A percentile compares a stretch with the other conserved stretches of the same genome.
phyloP scores from a whole-genome alignment of 169 alveolate genomes.

The Cryptosporidium sp. region DNA sequence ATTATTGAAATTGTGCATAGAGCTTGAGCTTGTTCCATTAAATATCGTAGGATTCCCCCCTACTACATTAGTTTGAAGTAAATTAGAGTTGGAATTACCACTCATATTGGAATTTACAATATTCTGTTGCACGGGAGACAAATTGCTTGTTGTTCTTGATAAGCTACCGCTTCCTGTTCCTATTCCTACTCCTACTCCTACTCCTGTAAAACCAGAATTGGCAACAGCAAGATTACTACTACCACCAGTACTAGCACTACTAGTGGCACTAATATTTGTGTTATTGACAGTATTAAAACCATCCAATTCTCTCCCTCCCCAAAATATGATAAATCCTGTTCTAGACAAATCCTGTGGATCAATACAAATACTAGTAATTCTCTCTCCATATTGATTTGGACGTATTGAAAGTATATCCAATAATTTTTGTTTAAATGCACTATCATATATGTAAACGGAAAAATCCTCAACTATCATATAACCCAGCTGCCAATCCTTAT shows the following conservation, averaged over 20 bases:
- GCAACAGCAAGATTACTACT: no score
- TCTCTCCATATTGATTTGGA: conserved; percentile 31
- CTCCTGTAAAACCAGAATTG: no score
- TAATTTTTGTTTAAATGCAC: conserved; percentile 13
- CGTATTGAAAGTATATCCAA: conserved; percentile 41
- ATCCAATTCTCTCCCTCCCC: conserved; percentile 72
- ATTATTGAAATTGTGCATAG: background rate
- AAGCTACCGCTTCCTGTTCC: background rate
- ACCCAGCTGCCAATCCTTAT: conserved; percentile 34
- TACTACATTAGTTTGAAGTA: background rate
- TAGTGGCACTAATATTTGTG: background rate
- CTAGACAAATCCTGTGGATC: conserved; percentile 69
- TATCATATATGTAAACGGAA: conserved; percentile 36
- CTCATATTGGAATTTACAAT: background rate
- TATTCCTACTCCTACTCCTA: no score
- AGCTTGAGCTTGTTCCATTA: background rate
- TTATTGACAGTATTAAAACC: background rate
- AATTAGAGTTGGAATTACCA: background rate
- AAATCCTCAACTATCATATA: conserved; percentile 44
- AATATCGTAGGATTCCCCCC: background rate
- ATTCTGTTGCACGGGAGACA: conserved; percentile 41
- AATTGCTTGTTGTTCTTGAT: conserved; percentile 5
- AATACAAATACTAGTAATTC: conserved; percentile 55
- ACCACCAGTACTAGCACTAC: background rate
- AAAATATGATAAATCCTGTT: conserved; percentile 60